These are phyloP conservation scores for Verticillium longisporum DNA, from an alignment of 2,329 filamentous ascomycete genomes.

Conservation along the genomic window DNA sequence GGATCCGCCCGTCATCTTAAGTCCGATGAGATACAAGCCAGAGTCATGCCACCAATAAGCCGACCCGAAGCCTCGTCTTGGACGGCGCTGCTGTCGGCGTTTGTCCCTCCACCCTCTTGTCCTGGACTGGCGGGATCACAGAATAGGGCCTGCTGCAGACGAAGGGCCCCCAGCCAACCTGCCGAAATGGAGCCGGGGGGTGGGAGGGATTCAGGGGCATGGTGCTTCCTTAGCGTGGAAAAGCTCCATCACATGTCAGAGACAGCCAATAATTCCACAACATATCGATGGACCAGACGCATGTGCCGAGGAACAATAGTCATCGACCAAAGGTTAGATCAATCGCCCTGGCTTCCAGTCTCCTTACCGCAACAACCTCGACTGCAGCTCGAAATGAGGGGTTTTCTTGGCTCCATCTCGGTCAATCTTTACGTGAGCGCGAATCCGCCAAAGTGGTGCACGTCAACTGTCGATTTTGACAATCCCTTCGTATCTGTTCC, in stretches of 20 bases:
- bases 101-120: not conserved
- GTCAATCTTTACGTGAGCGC: not conserved
- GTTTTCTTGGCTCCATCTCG: not conserved
- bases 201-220: not conserved
- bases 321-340: not conserved
- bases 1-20: not conserved
- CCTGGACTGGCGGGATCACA: not conserved
- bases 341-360: not conserved
- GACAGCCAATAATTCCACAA: not conserved
- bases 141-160: not conserved
- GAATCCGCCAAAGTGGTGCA: not conserved
- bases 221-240: not conserved
- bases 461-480: not conserved
- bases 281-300: not conserved
- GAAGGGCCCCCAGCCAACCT: not conserved
- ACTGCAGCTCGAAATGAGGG: constrained; percentile 2
- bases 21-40: not conserved
- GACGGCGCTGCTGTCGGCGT: not conserved
- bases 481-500: not conserved
- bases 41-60: not conserved
- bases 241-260: constrained; percentile 3
- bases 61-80: not conserved
- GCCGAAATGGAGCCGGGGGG: not conserved
- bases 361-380: not conserved
- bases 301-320: constrained; percentile 1